Percentiles rank a stretch among this genome's conserved stretches.
phyloP scores from a whole-genome alignment of 176 grass and related monocot genomes.

The Avena insularis region DNA sequence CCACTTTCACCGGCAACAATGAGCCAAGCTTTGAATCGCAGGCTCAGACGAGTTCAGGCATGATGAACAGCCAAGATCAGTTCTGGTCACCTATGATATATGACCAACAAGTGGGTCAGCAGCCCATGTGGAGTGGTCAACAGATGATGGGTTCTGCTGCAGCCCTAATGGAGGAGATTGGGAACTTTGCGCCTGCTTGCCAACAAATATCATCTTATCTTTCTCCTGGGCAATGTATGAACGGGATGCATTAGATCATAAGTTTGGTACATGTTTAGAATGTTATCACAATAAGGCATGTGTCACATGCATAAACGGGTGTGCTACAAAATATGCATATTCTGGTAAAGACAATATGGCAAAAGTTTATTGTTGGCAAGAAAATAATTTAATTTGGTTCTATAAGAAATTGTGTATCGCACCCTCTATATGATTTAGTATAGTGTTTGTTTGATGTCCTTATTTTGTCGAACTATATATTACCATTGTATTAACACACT shows the following conservation, averaged over 20 bases:
- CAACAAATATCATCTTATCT: background rate
- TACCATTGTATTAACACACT: background rate
- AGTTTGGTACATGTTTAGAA: background rate
- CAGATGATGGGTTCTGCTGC: background rate
- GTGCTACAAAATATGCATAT: background rate
- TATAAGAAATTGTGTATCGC: background rate
- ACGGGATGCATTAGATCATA: background rate
- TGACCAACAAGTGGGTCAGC: background rate
- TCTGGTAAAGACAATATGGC: background rate
- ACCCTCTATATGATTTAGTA: background rate
- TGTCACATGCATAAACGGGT: background rate
- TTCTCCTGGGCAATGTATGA: background rate
- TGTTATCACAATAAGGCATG: background rate
- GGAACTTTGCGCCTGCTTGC: background rate
- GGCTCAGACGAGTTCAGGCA: background rate
- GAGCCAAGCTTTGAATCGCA: background rate
- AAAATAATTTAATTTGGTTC: background rate
- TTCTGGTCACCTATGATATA: background rate
- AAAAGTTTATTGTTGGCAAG: background rate
- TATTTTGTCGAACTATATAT: background rate
- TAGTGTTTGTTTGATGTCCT: background rate
- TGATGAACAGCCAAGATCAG: slow-evolving; percentile 1
- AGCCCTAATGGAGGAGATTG: background rate
- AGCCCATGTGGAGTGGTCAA: background rate
- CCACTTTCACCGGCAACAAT: background rate